Evolutionary conservation across 2,329 filamentous ascomycete species (phyloP), one percentile per base, ranked within the genome.

Genomic region (Pseudodiploospora longispora): DNA sequence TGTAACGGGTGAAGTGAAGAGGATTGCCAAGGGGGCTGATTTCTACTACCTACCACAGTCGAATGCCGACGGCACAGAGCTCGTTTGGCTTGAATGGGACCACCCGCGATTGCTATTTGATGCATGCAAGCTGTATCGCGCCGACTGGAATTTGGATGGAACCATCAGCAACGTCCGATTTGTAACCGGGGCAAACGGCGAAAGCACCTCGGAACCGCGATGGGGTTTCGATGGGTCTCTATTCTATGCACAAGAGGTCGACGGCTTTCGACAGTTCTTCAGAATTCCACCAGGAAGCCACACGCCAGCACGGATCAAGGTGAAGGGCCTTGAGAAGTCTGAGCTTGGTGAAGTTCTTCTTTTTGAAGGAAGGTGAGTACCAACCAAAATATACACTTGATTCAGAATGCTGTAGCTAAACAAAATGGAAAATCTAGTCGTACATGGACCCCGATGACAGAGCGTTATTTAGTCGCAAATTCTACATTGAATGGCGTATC

Each of bases 21-120:
- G 66, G 1, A 51, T 76, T 4, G 62, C 64, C 0, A 47, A 60
- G 5, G 71, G 67, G 0, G 68, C 71, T 3, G 75, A 78, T 52
- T 78, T 78, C 41, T 78, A 76, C 52, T 68, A 65, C 27, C 64
- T 68, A 27, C 73, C 75, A 0, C 66, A 66, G 10, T 77, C 72
- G 50, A 73, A 66, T 47, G 63, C 58, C 1, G 66, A 73, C 47
- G 71, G 72, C 2, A 61, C 55, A 6, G 66, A 63, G 40, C 50
- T 76, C 28, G 64, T 59, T n/a, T 78, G 75, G 74, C 60, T 73
- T 9, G 68, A 78, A 47, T 79, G 75, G 75, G 59, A 71, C 12
- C 72, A 76, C 49, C 75, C 74, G 0, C 64, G 72, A 40, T 67
- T 78, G 59, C 71, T 72, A 0, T 78, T 74, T 61, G 68, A 67